Evolutionary conservation across 2,329 filamentous ascomycete genomes (phyloP), one percentile per base, ranked within the genome.

Genomic region (Didymella sp.): DNA sequence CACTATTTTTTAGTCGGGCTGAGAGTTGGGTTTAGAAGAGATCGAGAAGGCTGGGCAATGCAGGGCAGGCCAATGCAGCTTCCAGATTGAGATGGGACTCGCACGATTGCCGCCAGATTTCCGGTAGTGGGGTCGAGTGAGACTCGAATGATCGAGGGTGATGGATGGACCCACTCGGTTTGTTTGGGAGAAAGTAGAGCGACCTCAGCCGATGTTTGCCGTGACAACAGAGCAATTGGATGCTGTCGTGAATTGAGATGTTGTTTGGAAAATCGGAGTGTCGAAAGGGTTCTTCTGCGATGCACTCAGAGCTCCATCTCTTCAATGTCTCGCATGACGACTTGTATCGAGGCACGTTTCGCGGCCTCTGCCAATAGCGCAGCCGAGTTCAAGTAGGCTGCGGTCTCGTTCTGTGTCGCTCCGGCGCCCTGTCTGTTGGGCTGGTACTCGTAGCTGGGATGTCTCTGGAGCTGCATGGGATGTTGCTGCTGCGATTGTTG

Each of bases 311-410:
- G 77, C 50, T 85, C 86, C 70, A 90, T 84, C 62, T 87, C 85
- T 70, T 91, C 92, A 72, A 98, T 84, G 76, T 97, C 94, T 60
- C 93, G 85, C 82, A 93, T 90, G 74, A 97, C 81, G 70, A 92
- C 87, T 38, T 91, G 91, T 82, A 97, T 90, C 77, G 97, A 92
- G 9, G 94, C 94, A 38, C 93, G 84, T 78, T 96, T 96, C 40
- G 92, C 94, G 2, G 94, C 94, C 80, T 98, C 94, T 31, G 93
- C 93, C 38, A 97, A 85, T 27, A 97, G 85, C 56, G 85, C 94
- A 71, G 94, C 91, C 76, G 96, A 89, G 68, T 88, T 87, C 58
- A 96, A 83, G 72, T 92, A 92, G 4, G 82, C 82, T 9, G 82
- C 80, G 1, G 84, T 85, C 68, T 80, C 79, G 35, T 76, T 75